Evolutionary conservation across 306 rosid genomes (phyloP), one percentile per base, ranked within the genome.

Genomic region (Gastrolobium villosum): DNA sequence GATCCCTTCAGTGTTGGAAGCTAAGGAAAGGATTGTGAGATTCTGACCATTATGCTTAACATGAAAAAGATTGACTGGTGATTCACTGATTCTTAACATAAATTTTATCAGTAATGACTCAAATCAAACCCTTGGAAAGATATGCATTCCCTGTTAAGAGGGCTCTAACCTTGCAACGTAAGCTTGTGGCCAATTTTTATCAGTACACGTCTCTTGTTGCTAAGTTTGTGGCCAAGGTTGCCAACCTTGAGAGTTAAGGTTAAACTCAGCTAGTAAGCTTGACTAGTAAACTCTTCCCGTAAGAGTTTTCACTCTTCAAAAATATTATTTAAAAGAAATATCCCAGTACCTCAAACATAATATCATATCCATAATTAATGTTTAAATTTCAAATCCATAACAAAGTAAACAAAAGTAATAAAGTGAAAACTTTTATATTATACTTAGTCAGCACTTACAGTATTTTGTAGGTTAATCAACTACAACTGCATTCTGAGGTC

Each of bases 21-120:
- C 65, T 64, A 46, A 60, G 32, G 9, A 36, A 6, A 7, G 63
- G 54, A 75, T 75, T 63, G 48, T 48, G 37, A 39, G 44, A 64
- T 64, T 31, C 50, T 64, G 10, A 9, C 15, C 14, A 43, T 43
- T 65, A 10, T 66, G 56, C 28, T 28, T 52, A 36, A 26, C 65
- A 50, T 37, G 72, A 30, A 34, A 20, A 20, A 20, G 55, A 10
- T 28, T 43, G 26, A 45, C 10, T 43, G 26, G 5, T 10, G 26
- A 44, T n/a, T n/a, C n/a, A n/a, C n/a, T n/a, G n/a, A n/a, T 66
- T 30, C 6, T 44, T 40, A 65, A 65, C 10, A 36, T 65, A 26
- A 65, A 43, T 10, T 3, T 15, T 66, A 2, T 26, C 26, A 54
- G 20, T 39, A 15, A 48, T 15, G 15, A 40, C 14, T 66, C 26